phyloP scores from a whole-genome alignment of 2,329 filamentous ascomycete species.

The Pseudopithomyces chartarum region DNA sequence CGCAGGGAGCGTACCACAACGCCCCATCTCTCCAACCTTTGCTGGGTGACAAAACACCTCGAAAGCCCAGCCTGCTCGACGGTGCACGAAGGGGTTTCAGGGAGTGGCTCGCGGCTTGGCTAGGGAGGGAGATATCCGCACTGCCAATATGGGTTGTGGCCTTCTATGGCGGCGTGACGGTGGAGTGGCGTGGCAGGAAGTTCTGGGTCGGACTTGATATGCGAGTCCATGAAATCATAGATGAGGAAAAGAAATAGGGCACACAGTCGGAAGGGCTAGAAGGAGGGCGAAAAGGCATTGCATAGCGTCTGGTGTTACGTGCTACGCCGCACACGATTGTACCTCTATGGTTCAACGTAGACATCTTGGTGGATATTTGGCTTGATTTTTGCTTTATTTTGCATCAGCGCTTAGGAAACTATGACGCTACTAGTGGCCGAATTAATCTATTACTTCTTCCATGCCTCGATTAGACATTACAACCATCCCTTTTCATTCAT shows the following conservation, averaged over 20 bases:
- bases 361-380: neutral
- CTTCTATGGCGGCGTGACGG: constrained; percentile 83
- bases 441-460: no score
- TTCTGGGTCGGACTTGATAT: constrained; percentile 87
- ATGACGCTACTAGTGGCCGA: no score
- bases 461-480: no score
- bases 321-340: neutral
- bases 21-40: constrained; percentile 27
- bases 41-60: constrained; percentile 16
- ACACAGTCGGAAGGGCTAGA: neutral
- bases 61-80: constrained; percentile 23
- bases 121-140: constrained; percentile 80
- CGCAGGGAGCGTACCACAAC: constrained; percentile 38
- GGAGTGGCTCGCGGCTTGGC: constrained; percentile 81
- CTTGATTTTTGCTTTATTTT: no score
- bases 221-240: constrained; percentile 68
- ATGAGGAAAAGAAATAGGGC: constrained; percentile 8
- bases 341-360: neutral
- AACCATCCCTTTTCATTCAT: no score
- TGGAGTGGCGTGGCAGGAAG: constrained; percentile 82
- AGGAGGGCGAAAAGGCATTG: neutral
- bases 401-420: no score
- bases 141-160: constrained; percentile 91
- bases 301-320: neutral
- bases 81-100: constrained; percentile 61